These are phyloP conservation scores for Silene vulgaris DNA, from an alignment of 179 eudicot species.

Conservation along the genomic window DNA sequence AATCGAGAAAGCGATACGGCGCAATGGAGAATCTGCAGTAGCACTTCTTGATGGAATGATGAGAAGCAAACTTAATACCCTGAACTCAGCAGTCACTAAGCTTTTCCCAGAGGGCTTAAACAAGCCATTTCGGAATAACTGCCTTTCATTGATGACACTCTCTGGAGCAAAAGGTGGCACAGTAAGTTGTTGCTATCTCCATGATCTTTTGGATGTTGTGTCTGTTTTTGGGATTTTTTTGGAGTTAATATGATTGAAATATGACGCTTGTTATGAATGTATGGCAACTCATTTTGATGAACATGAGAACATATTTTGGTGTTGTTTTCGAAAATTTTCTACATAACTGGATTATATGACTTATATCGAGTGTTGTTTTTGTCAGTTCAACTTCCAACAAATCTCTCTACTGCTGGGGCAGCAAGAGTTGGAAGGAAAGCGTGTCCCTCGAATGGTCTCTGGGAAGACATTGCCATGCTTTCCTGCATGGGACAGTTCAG, in stretches of 20 bases:
- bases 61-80: constrained; percentile 67
- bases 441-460: constrained; percentile 98
- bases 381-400: constrained; percentile 96
- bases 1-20: constrained; percentile 71
- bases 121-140: constrained; percentile 83
- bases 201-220: neutral
- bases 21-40: constrained; percentile 65
- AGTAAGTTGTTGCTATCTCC: constrained; percentile 43
- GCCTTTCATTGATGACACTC: constrained; percentile 92
- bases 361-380: constrained; percentile 12
- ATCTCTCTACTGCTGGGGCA: constrained; percentile 91
- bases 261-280: neutral
- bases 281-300: neutral
- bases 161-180: constrained; percentile 98
- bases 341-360: constrained; percentile 3
- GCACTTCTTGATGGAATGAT: constrained; percentile 77
- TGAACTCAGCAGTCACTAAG: constrained; percentile 58
- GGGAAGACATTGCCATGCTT: constrained; percentile 95
- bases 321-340: neutral
- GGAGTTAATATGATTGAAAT: neutral
- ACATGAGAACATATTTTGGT: neutral
- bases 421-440: constrained; percentile 98
- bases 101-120: constrained; percentile 64
- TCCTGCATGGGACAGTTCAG: constrained; percentile 82
- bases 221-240: neutral